Evolutionary conservation across 495 filamentous ascomycete genomes (phyloP).

Genomic region (Hypoxylon crocopeplum): DNA sequence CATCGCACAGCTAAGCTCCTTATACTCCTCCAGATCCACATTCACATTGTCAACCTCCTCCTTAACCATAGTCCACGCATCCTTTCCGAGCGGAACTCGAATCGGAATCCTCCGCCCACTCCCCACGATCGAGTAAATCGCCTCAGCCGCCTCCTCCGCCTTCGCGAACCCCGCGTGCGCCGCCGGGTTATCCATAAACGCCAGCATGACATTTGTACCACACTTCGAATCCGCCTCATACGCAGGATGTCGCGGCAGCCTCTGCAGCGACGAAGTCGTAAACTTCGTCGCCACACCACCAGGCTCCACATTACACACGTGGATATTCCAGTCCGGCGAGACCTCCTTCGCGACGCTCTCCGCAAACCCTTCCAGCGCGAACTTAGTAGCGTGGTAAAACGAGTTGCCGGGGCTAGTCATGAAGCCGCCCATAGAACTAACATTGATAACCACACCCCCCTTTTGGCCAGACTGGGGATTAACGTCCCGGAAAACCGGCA

Average conservation of each 20-base stretch:
- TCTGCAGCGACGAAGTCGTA: slow-evolving; percentile 35
- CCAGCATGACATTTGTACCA: slow-evolving; percentile 46
- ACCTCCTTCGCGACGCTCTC: slow-evolving; percentile 59
- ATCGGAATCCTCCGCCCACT: slow-evolving; percentile 51
- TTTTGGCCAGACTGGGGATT: slow-evolving; percentile 37
- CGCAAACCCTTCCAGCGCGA: slow-evolving; percentile 62
- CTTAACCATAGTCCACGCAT: slow-evolving; percentile 48
- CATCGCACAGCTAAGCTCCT: slow-evolving; percentile 48
- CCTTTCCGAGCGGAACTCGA: slow-evolving; percentile 51
- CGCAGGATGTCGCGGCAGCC: slow-evolving; percentile 42
- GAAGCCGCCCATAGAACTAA: slow-evolving; percentile 61
- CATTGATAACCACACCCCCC: slow-evolving; percentile 61
- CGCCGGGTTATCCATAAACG: slow-evolving; percentile 43
- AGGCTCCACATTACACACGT: slow-evolving; percentile 57
- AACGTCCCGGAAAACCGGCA: slow-evolving; percentile 55
- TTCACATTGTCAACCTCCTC: slow-evolving; percentile 39
- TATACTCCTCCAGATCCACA: slow-evolving; percentile 44
- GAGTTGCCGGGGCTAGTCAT: slow-evolving; percentile 52
- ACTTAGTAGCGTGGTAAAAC: slow-evolving; percentile 64
- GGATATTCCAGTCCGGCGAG: slow-evolving; percentile 57
- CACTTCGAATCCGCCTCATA: slow-evolving; percentile 46
- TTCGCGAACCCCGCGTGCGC: slow-evolving; percentile 44
- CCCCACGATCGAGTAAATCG: slow-evolving; percentile 47
- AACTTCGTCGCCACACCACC: slow-evolving; percentile 59
- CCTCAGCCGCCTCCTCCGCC: slow-evolving; percentile 44